These are phyloP conservation scores for Aphanocladium album DNA, from an alignment of 2,329 filamentous ascomycete genomes.

Conservation along the genomic window DNA sequence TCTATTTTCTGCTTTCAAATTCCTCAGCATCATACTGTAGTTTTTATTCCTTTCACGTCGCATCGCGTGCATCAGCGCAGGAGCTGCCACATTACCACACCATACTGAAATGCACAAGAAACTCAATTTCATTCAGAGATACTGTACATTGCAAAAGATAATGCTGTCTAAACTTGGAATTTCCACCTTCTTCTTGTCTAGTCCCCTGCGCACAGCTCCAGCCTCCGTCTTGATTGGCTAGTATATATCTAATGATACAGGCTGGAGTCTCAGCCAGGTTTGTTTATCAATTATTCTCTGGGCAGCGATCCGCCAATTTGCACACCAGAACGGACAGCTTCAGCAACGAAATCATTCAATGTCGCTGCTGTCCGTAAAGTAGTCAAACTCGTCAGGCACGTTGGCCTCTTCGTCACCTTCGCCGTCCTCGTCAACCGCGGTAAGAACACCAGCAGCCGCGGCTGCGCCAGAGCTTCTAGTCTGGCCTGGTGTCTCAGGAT, in stretches of 20 bases:
- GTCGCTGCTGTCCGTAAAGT: slow-evolving; percentile 63
- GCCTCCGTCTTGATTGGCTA: background rate
- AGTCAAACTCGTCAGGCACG: slow-evolving; percentile 69
- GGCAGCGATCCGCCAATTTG: background rate
- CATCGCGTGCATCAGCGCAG: background rate
- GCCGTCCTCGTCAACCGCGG: slow-evolving; percentile 78
- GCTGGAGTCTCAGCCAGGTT: slow-evolving; percentile 13
- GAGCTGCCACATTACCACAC: background rate
- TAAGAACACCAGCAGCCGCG: too few relatives aligned
- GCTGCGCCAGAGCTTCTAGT: slow-evolving; percentile 47
- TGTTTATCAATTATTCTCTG: background rate
- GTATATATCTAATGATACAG: slow-evolving; percentile 16
- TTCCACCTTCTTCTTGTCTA: background rate
- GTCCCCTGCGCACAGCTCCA: background rate
- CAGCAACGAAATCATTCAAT: slow-evolving; percentile 27
- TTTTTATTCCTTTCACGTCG: background rate
- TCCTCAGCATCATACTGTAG: background rate
- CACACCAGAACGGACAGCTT: background rate
- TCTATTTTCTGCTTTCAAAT: background rate
- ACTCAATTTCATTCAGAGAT: background rate
- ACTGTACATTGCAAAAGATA: slow-evolving; percentile 8
- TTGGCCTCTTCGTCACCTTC: slow-evolving; percentile 69
- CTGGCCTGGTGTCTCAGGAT: slow-evolving; percentile 25
- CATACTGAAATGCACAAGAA: background rate
- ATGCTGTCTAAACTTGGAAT: slow-evolving; percentile 8